Evolutionary conservation across 495 filamentous ascomycete species (phyloP), one percentile per base, ranked within the genome.

Genomic region (Aspergillus leporis): DNA sequence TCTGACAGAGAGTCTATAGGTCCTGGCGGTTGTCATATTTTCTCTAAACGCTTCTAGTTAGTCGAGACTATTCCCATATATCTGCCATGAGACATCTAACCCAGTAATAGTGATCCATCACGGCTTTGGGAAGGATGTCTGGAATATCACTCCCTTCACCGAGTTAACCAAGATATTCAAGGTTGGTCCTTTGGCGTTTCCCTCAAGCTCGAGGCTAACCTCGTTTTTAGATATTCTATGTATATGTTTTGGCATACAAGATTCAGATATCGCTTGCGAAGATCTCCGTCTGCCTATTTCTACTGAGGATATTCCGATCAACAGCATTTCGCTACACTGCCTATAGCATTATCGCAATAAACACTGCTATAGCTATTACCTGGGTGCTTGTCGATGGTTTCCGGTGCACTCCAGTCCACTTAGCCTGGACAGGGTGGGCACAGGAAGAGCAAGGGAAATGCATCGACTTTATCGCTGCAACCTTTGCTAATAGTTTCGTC

Each of bases 271-370:
- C 73, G 6, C 72, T 77, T 38, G 76, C 74, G 66, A 82, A 83
- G 45, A 76, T 74, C 51, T 84, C 82, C 25, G 85, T 69, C 46
- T 76, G 73, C 55, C 70, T 81, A n/a, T 86, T 78, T 60, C 63
- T 78, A 12, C 65, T 78, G 3, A 71, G 73, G 1, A 74, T 76
- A 49, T 78, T 74, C 62, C 66, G 73, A 43, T 69, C 69, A 8
- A 64, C 59, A 47, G 34, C 53, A 18, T 77, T 74, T 62, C 71
- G 74, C 28, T 68, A 62, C 28, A 53, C 63, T 34, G 51, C 70
- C 5, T 75, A 73, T 31, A 56, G 21, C 2, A 58, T 77, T 7
- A 75, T 77, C 21, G 73, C 19, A 0, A 30, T 72, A 16, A 73
- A 75, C 19, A 50, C 67, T 18, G 53, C 65, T 25, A 72, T 72